Evolutionary conservation across 2,329 filamentous ascomycete genomes (phyloP), one percentile per base, ranked within the genome.

Genomic region (Trichoderma hamatum): DNA sequence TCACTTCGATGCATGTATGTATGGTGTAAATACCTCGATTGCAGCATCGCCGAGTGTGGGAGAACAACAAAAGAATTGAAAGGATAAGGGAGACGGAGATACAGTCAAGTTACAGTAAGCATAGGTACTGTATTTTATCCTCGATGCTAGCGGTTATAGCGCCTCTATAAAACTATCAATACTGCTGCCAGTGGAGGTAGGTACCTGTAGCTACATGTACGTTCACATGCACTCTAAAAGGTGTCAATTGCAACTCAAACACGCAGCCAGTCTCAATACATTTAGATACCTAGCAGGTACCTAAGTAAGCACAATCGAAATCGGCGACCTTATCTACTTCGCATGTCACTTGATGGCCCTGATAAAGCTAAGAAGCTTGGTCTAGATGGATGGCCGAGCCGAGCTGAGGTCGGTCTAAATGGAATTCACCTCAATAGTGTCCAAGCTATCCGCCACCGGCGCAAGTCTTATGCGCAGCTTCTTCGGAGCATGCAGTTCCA

Each of bases 381-480:
- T 2, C 39, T 19, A 7, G 39, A 43, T n/a, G 39, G 39, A 43
- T 10, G 39, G 39, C 39, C 52, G 63, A 66, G 39, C 39, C 52
- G 63, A 66, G 63, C 63, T 66, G 52, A 49, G 10, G 24, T 49
- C 52, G 10, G 24, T 49, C 52, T 54, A 52, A 54, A 24, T 63
- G 10, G 36, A 49, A n/a, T 49, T 63, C 46, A 52, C 14, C 43
- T 52, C 21, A 32, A n/a, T 24, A n/a, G 60, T 52, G 60, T 32
- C 49, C 46, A 54, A 32, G 24, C 60, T 49, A 46, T 54, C 30
- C 52, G 30, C 36, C n/a, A 46, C 28, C 36, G 26, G 51, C 24
- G 51, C 51, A 55, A 2, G 10, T 16, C 2, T 26, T 28, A 19
- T 19, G 28, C 28, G 5, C 24, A 28, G 51, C 28, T 11, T 51